phyloP scores from a whole-genome alignment of 345 rosid species.

The Turnera subulata region DNA sequence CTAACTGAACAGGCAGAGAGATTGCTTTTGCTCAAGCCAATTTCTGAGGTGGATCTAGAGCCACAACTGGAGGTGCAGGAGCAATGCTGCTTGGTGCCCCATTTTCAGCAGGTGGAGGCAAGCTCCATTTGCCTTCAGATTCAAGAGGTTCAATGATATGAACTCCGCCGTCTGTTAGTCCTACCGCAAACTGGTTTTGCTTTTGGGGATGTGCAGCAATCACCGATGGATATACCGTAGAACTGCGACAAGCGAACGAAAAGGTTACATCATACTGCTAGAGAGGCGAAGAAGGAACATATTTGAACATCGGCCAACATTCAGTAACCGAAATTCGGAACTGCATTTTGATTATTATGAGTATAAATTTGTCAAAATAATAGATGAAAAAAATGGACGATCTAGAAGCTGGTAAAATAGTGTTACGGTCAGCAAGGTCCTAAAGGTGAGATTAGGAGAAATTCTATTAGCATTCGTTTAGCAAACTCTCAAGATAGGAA shows the following conservation, averaged over 20 bases:
- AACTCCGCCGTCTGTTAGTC: constrained; percentile 59
- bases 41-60: constrained; percentile 10
- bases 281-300: too few species aligned
- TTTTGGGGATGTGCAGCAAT: constrained; percentile 71
- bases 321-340: too few species aligned
- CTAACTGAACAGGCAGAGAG: neutral
- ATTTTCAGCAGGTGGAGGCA: constrained; percentile 38
- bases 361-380: too few species aligned
- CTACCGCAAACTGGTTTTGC: constrained; percentile 61
- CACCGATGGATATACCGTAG: constrained; percentile 40
- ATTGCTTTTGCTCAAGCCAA: neutral
- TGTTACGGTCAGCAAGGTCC: too few species aligned
- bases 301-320: neutral
- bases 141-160: constrained; percentile 66
- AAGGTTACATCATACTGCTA: too few species aligned
- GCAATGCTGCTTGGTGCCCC: constrained; percentile 18
- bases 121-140: constrained; percentile 53
- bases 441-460: too few species aligned
- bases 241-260: constrained; percentile 13
- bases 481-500: too few species aligned
- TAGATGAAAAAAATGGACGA: too few species aligned
- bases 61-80: too few species aligned
- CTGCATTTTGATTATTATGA: too few species aligned
- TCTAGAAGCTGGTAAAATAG: too few species aligned
- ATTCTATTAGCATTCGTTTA: too few species aligned